These are phyloP conservation scores for Saksenaea vasiformis DNA, from an alignment of 371 early-diverging fungal species.

Conservation along the genomic window DNA sequence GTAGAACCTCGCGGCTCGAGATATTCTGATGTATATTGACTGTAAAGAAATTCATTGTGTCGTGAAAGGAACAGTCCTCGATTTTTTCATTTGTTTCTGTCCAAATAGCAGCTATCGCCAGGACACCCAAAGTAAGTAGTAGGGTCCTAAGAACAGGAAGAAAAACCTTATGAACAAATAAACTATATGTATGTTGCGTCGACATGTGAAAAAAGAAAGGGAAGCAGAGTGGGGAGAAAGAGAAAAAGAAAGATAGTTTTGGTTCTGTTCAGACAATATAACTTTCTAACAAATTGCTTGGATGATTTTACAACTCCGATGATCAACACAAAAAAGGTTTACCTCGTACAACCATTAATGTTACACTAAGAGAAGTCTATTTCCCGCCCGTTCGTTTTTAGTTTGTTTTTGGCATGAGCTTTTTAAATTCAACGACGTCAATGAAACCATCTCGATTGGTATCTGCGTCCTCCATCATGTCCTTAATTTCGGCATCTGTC, in stretches of 20 bases:
- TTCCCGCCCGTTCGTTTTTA: background rate
- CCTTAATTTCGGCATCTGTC: constrained; percentile 69
- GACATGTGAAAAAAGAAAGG: background rate
- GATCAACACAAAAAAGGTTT: background rate
- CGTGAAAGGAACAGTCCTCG: constrained; percentile 27
- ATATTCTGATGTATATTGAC: constrained; percentile 33
- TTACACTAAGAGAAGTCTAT: background rate
- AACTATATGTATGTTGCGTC: background rate
- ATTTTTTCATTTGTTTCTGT: constrained; percentile 32
- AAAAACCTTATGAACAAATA: background rate
- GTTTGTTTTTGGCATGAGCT: constrained; percentile 37
- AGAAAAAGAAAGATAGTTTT: background rate
- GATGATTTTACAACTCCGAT: background rate
- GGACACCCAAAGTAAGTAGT: constrained; percentile 11
- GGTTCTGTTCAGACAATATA: background rate
- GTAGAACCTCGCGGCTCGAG: constrained; percentile 18
- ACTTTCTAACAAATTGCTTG: background rate
- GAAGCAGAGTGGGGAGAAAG: background rate
- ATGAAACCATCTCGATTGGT: constrained; percentile 66
- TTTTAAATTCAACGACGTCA: constrained; percentile 51
- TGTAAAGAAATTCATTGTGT: constrained; percentile 28
- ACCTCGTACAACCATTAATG: background rate
- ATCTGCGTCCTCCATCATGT: constrained; percentile 82
- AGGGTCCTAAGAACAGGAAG: constrained; percentile 1
- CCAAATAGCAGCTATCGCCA: constrained; percentile 39